Base-by-base conservation (phyloP, 2,329 filamentous ascomycete genomes). In the Elsinoe batatas region DNA sequence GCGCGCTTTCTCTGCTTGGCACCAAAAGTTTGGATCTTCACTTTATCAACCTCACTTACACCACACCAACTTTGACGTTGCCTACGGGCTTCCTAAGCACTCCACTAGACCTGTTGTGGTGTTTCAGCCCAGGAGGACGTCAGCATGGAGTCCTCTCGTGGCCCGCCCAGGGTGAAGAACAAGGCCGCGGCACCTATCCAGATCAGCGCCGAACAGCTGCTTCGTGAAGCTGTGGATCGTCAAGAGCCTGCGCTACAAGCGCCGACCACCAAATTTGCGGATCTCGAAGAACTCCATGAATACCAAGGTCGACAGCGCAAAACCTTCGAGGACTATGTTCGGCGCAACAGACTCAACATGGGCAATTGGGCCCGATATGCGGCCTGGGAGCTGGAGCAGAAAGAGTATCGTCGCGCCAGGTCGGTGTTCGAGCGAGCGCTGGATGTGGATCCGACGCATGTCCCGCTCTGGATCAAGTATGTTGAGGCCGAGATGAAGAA, bases 301-400 rank as follows among this genome's bases (percentile, higher is more conserved):
- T 95, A 88, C 72, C 93, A 98, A 72, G 91, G 91, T 55, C 83
- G 93, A 61, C 97, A 97, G 75, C 81, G 93, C 63, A 93, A 91
- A 71, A 93, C 95, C 67, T 98, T 95, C 64, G 93, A 98, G 73
- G 88, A 95, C 76, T 97, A 97, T 84, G 88, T 97, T 58, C 85
- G 90, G 61, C 87, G 93, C 61, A 97, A 97, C 68, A 77, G 91
- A 66, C 80, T 96, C 68, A 95, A 94, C 67, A 90, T 97, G 79
- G 95, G 95, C 77, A 97, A 97, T 72, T 98, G 93, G 93, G 89
- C 93, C 79, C 87, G 91, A 66, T 98, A 98, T 77, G 91, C 93
- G 56, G 82, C 88, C 64, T 98, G 91, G 88, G 93, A 98, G 75
- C 79, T 97, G 58, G 91, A 98, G 69, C 93, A 98, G 74, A 97